These are phyloP conservation scores for Kalmanozyma brasiliensis DNA, from an alignment of 1,284 basidiomycete species.

Conservation along the genomic window DNA sequence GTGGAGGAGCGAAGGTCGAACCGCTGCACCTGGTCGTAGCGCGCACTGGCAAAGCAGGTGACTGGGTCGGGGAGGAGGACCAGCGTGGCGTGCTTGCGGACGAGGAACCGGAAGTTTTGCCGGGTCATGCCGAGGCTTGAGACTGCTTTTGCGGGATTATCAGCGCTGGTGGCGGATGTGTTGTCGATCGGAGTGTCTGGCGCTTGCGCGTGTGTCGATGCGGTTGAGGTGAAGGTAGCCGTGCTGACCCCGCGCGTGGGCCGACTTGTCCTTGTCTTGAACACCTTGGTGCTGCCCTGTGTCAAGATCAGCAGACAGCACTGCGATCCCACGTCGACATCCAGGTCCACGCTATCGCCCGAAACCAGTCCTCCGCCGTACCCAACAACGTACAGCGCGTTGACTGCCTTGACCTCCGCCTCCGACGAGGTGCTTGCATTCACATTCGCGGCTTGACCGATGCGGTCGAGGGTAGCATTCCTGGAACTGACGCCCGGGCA, in stretches of 20 bases:
- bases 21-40: slow-evolving; percentile 61
- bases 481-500: slow-evolving; percentile 73
- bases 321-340: slow-evolving; percentile 74
- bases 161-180: not conserved
- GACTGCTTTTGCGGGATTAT: not conserved
- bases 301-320: slow-evolving; percentile 78
- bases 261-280: slow-evolving; percentile 36
- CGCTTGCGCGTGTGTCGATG: too few species aligned
- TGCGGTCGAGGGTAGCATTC: slow-evolving; percentile 52
- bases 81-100: slow-evolving; percentile 53
- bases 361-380: slow-evolving; percentile 94
- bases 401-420: slow-evolving; percentile 70
- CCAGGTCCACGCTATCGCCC: slow-evolving; percentile 80
- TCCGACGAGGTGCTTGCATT: not conserved
- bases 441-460: not conserved
- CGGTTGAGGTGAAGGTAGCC: slow-evolving; percentile 10
- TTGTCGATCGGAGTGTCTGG: too few species aligned
- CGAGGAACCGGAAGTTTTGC: slow-evolving; percentile 45
- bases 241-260: slow-evolving; percentile 24
- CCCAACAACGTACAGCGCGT: slow-evolving; percentile 81
- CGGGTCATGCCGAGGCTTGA: slow-evolving; percentile 30
- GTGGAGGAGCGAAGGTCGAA: slow-evolving; percentile 53
- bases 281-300: slow-evolving; percentile 74
- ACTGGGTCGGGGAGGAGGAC: slow-evolving; percentile 63
- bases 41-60: slow-evolving; percentile 57